Conservation (phyloP, 2,329 filamentous ascomycete species). For the Paraphaeosphaeria minitans region DNA sequence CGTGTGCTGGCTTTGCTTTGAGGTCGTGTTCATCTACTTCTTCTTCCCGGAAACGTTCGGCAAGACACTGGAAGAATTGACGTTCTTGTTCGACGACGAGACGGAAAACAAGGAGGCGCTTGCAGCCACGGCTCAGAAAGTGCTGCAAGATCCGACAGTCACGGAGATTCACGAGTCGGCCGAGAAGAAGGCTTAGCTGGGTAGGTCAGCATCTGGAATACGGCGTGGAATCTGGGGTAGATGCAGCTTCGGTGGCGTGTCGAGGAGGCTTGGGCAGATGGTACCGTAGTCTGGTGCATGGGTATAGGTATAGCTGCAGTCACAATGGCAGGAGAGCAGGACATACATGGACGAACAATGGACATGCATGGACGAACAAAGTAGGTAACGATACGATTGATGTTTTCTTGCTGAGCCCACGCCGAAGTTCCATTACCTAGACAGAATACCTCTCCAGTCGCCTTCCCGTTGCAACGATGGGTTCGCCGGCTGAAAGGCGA, state of each 20-base stretch:
- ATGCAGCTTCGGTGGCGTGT: not conserved
- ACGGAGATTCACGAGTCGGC: conserved; percentile 31
- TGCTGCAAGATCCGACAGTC: conserved; percentile 22
- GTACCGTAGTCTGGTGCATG: not conserved
- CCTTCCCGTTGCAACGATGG: conserved; percentile 4
- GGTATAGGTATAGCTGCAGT: not conserved
- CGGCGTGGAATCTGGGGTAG: not conserved
- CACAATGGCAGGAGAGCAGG: not conserved
- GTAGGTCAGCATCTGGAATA: not conserved
- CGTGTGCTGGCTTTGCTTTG: conserved; percentile 43
- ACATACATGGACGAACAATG: not conserved
- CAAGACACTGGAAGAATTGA: conserved; percentile 41
- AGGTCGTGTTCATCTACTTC: conserved; percentile 44
- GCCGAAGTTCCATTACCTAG: not conserved
- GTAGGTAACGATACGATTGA: not conserved
- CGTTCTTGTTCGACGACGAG: conserved; percentile 41
- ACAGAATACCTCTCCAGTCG: not conserved
- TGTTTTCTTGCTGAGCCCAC: not conserved
- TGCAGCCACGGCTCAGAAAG: conserved; percentile 29
- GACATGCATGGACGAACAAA: not conserved
- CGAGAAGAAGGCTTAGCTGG: conserved; percentile 31
- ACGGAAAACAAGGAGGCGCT: conserved; percentile 28
- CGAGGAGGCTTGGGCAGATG: not conserved
- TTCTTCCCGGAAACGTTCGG: conserved; percentile 43
- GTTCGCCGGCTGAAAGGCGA: conserved; percentile 15